Base-by-base conservation (phyloP, 192 early-diverging fungal genomes). In the Phlyctochytrium arcticum region DNA sequence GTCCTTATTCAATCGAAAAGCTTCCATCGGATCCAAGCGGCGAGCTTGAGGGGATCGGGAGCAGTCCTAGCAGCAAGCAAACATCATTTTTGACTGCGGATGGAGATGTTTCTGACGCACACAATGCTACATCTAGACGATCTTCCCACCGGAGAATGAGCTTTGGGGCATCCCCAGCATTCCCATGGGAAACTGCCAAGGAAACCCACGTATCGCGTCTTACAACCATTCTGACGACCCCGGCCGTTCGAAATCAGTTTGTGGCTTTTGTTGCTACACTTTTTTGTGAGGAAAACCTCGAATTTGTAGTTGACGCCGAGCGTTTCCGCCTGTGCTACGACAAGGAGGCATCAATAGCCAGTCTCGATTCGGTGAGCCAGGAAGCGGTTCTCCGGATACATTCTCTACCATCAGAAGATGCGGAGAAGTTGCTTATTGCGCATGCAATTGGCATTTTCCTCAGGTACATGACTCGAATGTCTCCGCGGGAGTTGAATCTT, bases 241-340 rank as follows among this genome's bases (percentile, higher is more conserved):
- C 73, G 2, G 69, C 67, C 1, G 66, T 89, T 5, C 68, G 82
- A 30, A 73, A 76, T 12, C 58, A 81, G 4, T 89, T 89, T 69
- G 84, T 83, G 56, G 80, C 74, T 21, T 89, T 87, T 58, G 69
- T 87, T 30, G 76, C 80, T 10, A 72, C 78, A 21, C 87, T 88
- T 51, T 84, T 86, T 49, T 89, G 87, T 57, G 82, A 87, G 58
- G 89, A 91, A 35, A 91, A 91, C 55, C 69, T 87, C 19, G 74
- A 85, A n/a, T 91, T 89, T 44, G 84, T 80, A 72, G 68, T 82
- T 2, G 87, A 91, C 17, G 79, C 76, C 0, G 60, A 85, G 15
- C 60, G 72, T 17, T 85, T 84, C 67, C 77, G 81, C 31, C 15
- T 48, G 26, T 67, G 59, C 35, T 80, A 82, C 32, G 56, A 53